A percentile compares a stretch with the other conserved stretches of the same genome.
phyloP scores from a whole-genome alignment of 495 filamentous ascomycete genomes.

The Hyaloscypha bicolor region DNA sequence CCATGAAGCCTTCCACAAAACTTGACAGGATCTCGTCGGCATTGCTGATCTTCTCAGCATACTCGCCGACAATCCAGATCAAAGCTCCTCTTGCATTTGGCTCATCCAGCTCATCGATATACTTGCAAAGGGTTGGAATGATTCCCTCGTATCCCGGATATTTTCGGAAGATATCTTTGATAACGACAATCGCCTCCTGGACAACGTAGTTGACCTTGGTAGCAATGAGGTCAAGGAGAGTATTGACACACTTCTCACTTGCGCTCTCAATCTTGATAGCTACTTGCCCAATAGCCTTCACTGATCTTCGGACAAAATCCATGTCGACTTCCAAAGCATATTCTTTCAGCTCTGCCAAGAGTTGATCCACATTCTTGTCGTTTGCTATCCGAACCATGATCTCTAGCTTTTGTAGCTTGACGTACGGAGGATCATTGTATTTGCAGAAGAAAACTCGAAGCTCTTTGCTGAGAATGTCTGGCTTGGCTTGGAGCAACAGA shows the following conservation, averaged over 20 bases:
- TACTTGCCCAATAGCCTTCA: constrained; percentile 94
- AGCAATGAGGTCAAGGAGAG: constrained; percentile 87
- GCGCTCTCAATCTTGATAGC: constrained; percentile 97
- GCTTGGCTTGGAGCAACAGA: constrained; percentile 90
- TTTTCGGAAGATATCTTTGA: constrained; percentile 97
- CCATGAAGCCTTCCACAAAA: constrained; percentile 90
- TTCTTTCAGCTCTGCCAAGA: constrained; percentile 91
- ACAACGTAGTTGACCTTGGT: constrained; percentile 99
- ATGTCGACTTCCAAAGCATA: constrained; percentile 98
- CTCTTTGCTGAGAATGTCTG: constrained; percentile 95
- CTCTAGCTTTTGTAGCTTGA: constrained; percentile 96
- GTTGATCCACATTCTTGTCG: constrained; percentile 93
- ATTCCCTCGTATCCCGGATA: constrained; percentile 98
- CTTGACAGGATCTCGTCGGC: constrained; percentile 85
- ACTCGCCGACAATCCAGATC: constrained; percentile 99
- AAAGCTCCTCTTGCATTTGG: constrained; percentile 87
- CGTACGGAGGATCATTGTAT: constrained; percentile 97
- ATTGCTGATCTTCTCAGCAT: constrained; percentile 98
- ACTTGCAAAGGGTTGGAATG: constrained; percentile 93
- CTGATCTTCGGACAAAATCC: constrained; percentile 94
- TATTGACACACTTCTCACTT: constrained; percentile 93
- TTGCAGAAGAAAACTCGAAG: constrained; percentile 99
- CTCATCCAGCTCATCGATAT: constrained; percentile 96
- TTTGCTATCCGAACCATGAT: constrained; percentile 99
- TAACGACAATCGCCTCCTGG: constrained; percentile 96